Evolutionary conservation across 116 monocot genomes (phyloP).

Genomic region (Zostera marina): DNA sequence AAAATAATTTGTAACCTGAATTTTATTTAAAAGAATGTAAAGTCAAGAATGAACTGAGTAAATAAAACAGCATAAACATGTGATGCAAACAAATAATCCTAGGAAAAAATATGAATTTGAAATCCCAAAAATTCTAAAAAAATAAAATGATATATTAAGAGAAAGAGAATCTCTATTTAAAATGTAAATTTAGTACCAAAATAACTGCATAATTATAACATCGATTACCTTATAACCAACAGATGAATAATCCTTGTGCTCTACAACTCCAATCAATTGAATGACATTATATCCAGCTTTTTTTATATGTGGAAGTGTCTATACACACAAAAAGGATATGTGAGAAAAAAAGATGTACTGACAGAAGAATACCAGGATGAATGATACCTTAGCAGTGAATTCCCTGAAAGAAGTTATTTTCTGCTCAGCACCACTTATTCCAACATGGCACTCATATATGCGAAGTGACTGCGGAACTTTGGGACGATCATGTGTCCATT

Average conservation of each 20-base stretch:
- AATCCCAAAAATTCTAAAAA: not conserved
- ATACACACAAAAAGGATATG: not conserved
- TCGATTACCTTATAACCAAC: constrained; percentile 81
- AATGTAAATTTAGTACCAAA: not conserved
- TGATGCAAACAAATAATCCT: not conserved
- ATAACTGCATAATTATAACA: constrained; percentile 5
- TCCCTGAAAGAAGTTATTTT: constrained; percentile 84
- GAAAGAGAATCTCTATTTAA: not conserved
- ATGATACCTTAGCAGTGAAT: constrained; percentile 52
- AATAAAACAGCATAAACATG: not conserved
- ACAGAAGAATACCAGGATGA: not conserved
- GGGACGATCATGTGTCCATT: constrained; percentile 67
- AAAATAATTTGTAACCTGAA: constrained; percentile 96
- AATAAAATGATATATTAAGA: not conserved
- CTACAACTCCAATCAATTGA: constrained; percentile 71
- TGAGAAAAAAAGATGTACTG: not conserved
- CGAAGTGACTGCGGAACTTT: constrained; percentile 62
- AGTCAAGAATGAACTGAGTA: not conserved
- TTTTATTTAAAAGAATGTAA: constrained; percentile 1
- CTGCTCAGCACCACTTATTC: constrained; percentile 73
- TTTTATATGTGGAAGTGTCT: constrained; percentile 93
- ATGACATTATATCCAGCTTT: constrained; percentile 84
- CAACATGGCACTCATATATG: constrained; percentile 95
- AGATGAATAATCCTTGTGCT: constrained; percentile 94
- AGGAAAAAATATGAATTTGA: not conserved